A percentile compares a stretch with the other conserved stretches of the same genome.
These are phyloP conservation scores for Phaffomyces opuntiae DNA, from an alignment of 805 yeast species.

Conservation along the genomic window DNA sequence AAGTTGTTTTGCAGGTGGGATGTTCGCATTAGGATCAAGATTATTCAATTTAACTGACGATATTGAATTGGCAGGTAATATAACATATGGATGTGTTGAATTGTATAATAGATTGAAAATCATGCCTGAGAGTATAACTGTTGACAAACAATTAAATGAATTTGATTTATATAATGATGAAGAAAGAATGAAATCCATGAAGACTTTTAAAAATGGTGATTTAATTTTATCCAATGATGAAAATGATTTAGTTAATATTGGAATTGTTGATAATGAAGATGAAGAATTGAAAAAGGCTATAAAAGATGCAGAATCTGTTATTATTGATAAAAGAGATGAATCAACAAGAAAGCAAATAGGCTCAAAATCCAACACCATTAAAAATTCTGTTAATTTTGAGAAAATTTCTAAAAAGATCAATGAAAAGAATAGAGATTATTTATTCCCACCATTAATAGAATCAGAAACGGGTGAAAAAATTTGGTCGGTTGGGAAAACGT, in stretches of 20 bases:
- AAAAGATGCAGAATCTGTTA: background rate
- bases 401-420: background rate
- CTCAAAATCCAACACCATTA: no score
- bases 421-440: background rate
- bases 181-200: slow-evolving; percentile 6
- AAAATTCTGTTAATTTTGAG: background rate
- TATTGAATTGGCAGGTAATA: slow-evolving; percentile 32
- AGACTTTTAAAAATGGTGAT: background rate
- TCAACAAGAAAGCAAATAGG: background rate
- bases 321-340: background rate
- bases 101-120: slow-evolving; percentile 33
- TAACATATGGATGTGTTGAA: slow-evolving; percentile 44
- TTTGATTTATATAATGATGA: slow-evolving; percentile 20
- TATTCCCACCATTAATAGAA: background rate
- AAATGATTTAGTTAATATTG: background rate
- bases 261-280: background rate
- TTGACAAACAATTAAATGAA: slow-evolving; percentile 19
- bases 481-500: slow-evolving; percentile 5
- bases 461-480: background rate
- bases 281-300: background rate
- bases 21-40: slow-evolving; percentile 41
- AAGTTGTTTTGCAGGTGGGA: slow-evolving; percentile 48
- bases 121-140: slow-evolving; percentile 37
- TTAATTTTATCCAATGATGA: background rate
- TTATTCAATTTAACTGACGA: slow-evolving; percentile 31